Conservation (phyloP, 2,329 filamentous ascomycete species). For the Fusarium nisikadoi region DNA sequence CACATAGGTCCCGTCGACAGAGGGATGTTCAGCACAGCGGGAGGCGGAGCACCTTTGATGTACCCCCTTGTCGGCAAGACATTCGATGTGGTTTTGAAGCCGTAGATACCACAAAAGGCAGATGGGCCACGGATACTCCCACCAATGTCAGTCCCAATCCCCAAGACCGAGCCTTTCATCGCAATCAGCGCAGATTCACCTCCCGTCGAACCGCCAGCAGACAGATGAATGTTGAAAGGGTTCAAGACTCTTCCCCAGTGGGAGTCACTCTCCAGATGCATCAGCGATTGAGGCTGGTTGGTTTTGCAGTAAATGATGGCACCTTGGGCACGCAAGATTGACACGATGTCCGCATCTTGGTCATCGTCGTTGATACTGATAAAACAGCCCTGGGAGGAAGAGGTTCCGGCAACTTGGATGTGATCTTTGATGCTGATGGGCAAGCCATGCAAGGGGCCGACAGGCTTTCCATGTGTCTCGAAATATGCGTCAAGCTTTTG, state of each 20-base stretch:
- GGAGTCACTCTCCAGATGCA: conserved; percentile 65
- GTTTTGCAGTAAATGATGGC: conserved; percentile 76
- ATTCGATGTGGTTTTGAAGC: conserved; percentile 20
- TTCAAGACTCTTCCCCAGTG: conserved; percentile 70
- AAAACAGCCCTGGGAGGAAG: conserved; percentile 16
- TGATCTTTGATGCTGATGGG: conserved; percentile 38
- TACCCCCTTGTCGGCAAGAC: conserved; percentile 19
- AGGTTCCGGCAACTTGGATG: conserved; percentile 24
- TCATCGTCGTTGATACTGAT: conserved; percentile 19
- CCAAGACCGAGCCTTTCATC: conserved; percentile 41
- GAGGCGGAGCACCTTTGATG: conserved; percentile 35
- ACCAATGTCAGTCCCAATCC: conserved; percentile 17
- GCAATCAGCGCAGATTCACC: conserved; percentile 56
- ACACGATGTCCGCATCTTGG: conserved; percentile 54
- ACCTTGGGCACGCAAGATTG: conserved; percentile 67
- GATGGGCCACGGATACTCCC: conserved; percentile 18
- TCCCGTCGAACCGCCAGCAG: conserved; percentile 70
- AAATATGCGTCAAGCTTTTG: conserved; percentile 19
- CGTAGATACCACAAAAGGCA: conserved; percentile 22
- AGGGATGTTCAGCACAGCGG: conserved; percentile 48
- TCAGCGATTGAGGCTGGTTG: conserved; percentile 65
- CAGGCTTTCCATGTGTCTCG: neutral
- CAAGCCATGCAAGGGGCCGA: conserved; percentile 29
- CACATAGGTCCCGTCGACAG: conserved; percentile 39
- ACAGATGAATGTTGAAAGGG: conserved; percentile 67